Evolutionary conservation across 495 filamentous ascomycete genomes (phyloP).

Genomic region (Penicillium lagena): DNA sequence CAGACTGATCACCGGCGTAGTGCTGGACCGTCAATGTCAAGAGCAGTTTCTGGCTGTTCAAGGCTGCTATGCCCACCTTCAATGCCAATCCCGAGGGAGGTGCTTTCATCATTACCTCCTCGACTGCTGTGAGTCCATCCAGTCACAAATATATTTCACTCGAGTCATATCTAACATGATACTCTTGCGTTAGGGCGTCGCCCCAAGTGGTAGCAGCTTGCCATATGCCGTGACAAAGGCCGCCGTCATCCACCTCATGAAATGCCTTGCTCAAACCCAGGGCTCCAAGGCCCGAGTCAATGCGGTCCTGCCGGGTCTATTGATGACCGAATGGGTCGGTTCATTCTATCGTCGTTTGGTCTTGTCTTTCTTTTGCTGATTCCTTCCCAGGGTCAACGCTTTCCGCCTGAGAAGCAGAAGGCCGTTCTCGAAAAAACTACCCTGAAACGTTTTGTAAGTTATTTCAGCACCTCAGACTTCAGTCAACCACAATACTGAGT

Average conservation of each 20-base stretch:
- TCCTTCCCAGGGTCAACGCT: conserved; percentile 34
- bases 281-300: conserved; percentile 62
- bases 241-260: conserved; percentile 63
- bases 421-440: conserved; percentile 26
- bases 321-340: conserved; percentile 68
- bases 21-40: conserved; percentile 69
- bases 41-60: conserved; percentile 55
- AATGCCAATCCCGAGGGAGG: conserved; percentile 65
- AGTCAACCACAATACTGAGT: conserved; percentile 4
- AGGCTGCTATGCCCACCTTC: conserved; percentile 57
- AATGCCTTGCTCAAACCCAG: conserved; percentile 61
- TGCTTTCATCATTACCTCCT: conserved; percentile 61
- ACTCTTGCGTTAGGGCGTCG: conserved; percentile 28
- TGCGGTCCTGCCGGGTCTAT: conserved; percentile 58
- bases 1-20: conserved; percentile 20
- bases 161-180: background rate
- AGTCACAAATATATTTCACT: background rate
- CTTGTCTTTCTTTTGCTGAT: background rate
- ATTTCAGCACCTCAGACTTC: background rate
- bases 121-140: conserved; percentile 41
- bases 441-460: conserved; percentile 39
- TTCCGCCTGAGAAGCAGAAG: conserved; percentile 35
- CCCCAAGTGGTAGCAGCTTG: conserved; percentile 50
- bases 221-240: conserved; percentile 64
- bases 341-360: no score